Percentiles rank a stretch among this genome's conserved stretches.
phyloP scores from a whole-genome alignment of 2,329 filamentous ascomycete species.

The Fusarium cicatricum region DNA sequence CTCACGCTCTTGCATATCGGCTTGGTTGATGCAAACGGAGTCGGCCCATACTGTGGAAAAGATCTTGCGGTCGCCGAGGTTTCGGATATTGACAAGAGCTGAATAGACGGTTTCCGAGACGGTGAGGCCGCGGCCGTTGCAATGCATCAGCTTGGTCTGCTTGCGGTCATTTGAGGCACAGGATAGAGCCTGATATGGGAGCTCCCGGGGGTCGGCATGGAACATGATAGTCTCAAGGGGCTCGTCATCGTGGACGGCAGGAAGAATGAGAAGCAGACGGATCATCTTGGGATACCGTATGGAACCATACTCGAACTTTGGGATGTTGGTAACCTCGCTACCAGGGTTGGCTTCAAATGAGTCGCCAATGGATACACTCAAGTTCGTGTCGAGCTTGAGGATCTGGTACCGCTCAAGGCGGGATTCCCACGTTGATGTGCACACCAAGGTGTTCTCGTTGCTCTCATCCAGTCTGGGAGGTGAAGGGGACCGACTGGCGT shows the following conservation, averaged over 20 bases:
- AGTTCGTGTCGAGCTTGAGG: conserved; percentile 9
- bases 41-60: conserved; percentile 10
- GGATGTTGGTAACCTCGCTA: conserved; percentile 8
- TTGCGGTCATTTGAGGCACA: conserved; percentile 12
- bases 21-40: conserved; percentile 7
- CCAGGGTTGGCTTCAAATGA: conserved; percentile 9
- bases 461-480: conserved; percentile 9
- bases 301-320: conserved; percentile 9
- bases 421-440: conserved; percentile 10
- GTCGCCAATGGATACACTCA: conserved; percentile 8
- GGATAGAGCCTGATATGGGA: conserved; percentile 6
- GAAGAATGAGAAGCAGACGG: conserved; percentile 8
- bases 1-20: conserved; percentile 6
- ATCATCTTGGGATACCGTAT: conserved; percentile 12
- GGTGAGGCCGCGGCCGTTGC: conserved; percentile 4
- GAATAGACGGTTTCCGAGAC: conserved; percentile 9
- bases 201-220: conserved; percentile 7
- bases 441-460: conserved; percentile 15
- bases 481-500: conserved; percentile 2
- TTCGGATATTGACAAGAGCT: conserved; percentile 8
- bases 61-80: conserved; percentile 12
- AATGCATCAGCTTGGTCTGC: conserved; percentile 12
- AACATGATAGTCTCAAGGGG: conserved; percentile 14
- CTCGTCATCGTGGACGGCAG: conserved; percentile 3
- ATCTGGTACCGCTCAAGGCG: conserved; percentile 8